Evolutionary conservation across 179 eudicot genomes (phyloP).

Genomic region (Silene coronaria): DNA sequence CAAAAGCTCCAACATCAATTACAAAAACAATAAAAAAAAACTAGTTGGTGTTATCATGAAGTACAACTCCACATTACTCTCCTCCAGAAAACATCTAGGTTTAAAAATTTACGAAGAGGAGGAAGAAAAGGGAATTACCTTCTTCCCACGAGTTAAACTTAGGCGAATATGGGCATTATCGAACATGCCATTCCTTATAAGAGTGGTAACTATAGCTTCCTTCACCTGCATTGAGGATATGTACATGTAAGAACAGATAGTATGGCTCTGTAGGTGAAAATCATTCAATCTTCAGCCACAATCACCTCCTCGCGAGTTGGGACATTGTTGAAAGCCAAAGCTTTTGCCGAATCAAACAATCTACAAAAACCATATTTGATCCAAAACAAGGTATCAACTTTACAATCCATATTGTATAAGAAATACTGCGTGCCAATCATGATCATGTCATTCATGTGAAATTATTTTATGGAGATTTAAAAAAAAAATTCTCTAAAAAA

Average conservation of each 20-base stretch:
- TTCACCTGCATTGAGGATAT: conserved; percentile 50
- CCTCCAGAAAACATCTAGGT: not conserved
- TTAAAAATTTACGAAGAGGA: not conserved
- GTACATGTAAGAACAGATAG: conserved; percentile 3
- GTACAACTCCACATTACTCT: not conserved
- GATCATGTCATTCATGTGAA: not conserved
- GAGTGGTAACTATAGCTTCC: conserved; percentile 84
- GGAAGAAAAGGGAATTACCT: conserved; percentile 37
- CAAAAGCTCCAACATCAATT: not conserved
- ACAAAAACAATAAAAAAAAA: not conserved
- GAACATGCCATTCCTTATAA: conserved; percentile 87
- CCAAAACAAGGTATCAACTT: conserved; percentile 7
- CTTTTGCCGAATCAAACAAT: conserved; percentile 96
- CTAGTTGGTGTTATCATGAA: not conserved
- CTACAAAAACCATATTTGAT: conserved; percentile 32
- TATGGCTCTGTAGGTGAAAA: not conserved
- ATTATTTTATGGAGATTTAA: not conserved
- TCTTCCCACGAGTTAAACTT: conserved; percentile 91
- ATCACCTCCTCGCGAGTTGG: conserved; percentile 80
- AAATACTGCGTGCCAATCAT: not conserved
- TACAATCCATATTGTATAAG: not conserved
- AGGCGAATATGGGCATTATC: conserved; percentile 85
- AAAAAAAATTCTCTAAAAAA: no score
- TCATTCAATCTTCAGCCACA: conserved; percentile 1
- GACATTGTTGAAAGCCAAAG: conserved; percentile 73